phyloP scores from a whole-genome alignment of 148 eudicot genomes.

The Arbutus unedo region DNA sequence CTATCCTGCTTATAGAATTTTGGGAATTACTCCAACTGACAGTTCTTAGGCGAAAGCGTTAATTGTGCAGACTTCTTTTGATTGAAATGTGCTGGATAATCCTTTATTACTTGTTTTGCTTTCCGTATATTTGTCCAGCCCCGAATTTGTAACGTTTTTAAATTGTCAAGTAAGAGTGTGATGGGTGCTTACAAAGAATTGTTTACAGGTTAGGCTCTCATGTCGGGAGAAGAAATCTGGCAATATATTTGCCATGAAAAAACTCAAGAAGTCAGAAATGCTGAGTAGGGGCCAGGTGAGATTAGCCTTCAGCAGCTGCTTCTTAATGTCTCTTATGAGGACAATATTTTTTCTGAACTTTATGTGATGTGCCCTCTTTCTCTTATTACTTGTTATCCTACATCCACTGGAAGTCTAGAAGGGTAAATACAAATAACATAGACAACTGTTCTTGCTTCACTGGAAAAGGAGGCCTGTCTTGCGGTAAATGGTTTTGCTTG shows the following conservation, averaged over 20 bases:
- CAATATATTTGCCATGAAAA: constrained; percentile 66
- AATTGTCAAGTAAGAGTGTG: background rate
- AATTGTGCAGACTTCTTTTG: background rate
- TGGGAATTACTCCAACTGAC: background rate
- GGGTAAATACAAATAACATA: background rate
- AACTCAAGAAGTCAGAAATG: constrained; percentile 75
- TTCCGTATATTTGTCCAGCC: background rate
- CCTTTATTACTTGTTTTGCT: background rate
- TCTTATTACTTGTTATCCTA: background rate
- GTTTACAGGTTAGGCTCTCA: constrained; percentile 53
- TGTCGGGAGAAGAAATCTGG: constrained; percentile 67
- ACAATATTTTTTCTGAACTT: background rate
- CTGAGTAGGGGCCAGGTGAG: constrained; percentile 69
- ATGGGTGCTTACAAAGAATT: constrained; percentile 10
- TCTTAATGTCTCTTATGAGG: background rate
- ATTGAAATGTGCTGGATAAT: constrained; percentile 3
- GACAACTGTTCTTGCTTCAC: background rate
- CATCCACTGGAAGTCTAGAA: background rate
- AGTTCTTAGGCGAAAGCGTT: background rate
- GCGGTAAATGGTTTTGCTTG: background rate
- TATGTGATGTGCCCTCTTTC: background rate
- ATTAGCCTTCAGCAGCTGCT: background rate
- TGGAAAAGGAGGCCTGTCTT: background rate
- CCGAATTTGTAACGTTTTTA: background rate
- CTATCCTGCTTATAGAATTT: background rate